Evolutionary conservation across 192 early-diverging fungal species (phyloP).

Genomic region (Chytriomyces confervae): DNA sequence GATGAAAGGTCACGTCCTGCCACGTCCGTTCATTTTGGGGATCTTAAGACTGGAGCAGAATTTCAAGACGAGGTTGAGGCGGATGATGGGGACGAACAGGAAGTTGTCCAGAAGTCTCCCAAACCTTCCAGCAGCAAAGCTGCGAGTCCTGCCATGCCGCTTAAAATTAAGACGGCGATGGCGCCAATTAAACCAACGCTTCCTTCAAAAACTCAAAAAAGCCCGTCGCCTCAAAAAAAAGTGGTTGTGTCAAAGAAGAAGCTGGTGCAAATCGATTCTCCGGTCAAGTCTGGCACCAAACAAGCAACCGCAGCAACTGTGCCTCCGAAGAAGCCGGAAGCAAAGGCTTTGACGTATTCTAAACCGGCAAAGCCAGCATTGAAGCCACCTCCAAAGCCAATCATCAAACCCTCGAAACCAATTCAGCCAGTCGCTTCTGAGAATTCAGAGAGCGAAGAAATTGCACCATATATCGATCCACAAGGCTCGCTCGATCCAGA

Average conservation of each 20-base stretch:
- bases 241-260: constrained; percentile 18
- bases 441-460: too few relatives aligned
- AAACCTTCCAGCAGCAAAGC: not conserved
- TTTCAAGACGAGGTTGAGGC: not conserved
- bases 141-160: too few relatives aligned
- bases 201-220: too few relatives aligned
- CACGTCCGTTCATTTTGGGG: not conserved
- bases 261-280: constrained; percentile 21
- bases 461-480: too few relatives aligned
- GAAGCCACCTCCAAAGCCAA: too few relatives aligned
- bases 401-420: not conserved
- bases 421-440: not conserved
- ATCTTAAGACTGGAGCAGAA: not conserved
- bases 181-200: not conserved
- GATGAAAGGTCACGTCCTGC: constrained; percentile 27
- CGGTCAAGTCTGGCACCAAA: not conserved
- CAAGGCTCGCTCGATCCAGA: too few relatives aligned
- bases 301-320: not conserved
- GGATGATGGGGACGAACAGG: not conserved
- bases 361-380: not conserved
- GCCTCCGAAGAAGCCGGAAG: constrained; percentile 10
- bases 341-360: not conserved
- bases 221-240: not conserved
- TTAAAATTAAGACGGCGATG: not conserved
- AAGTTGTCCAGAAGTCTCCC: not conserved